Percentiles rank a stretch among this genome's conserved stretches.
These are phyloP conservation scores for Stachybotrys echinatus DNA, from an alignment of 2,329 filamentous ascomycete genomes.

Conservation along the genomic window DNA sequence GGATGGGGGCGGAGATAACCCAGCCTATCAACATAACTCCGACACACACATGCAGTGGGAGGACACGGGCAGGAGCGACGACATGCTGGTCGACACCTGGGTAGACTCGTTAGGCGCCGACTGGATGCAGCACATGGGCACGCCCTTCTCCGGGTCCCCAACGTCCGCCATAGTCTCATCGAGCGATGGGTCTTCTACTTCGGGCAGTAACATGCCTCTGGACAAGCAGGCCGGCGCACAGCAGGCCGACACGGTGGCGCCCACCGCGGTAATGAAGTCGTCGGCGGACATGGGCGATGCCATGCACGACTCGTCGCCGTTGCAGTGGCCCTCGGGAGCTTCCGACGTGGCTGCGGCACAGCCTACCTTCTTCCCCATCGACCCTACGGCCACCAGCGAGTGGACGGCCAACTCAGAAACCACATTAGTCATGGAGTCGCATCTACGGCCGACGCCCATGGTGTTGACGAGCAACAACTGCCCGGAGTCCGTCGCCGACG, in stretches of 20 bases:
- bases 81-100: conserved; percentile 1
- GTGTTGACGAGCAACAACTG: neutral
- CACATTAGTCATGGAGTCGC: neutral
- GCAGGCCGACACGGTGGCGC: neutral
- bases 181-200: neutral
- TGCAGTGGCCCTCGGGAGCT: neutral
- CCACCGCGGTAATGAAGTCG: neutral
- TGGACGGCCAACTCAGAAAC: neutral
- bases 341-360: neutral
- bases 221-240: neutral
- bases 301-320: neutral
- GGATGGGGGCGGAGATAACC: neutral
- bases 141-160: neutral
- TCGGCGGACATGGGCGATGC: neutral
- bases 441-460: neutral
- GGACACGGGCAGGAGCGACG: neutral
- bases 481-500: too few relatives aligned
- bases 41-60: conserved; percentile 1
- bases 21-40: neutral
- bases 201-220: neutral
- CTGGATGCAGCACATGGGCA: conserved; percentile 1
- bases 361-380: neutral
- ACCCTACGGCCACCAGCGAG: neutral
- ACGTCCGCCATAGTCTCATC: neutral
- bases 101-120: neutral